Conservation (phyloP, 768 basidiomycete species). For the Cubamyces sp. region DNA sequence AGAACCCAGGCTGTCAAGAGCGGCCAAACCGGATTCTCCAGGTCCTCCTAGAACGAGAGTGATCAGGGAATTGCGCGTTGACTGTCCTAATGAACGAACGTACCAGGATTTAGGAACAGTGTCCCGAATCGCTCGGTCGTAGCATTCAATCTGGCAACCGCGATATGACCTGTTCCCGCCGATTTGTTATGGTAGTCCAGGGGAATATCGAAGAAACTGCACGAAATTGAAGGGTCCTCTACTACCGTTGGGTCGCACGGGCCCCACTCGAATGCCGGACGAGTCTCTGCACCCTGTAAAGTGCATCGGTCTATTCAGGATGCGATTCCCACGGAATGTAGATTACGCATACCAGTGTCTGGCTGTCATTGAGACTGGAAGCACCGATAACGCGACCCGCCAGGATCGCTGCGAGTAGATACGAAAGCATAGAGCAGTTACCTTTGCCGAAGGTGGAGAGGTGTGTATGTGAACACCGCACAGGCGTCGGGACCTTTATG, state of each 20-base stretch:
- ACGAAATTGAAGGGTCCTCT: neutral
- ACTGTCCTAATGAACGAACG: neutral
- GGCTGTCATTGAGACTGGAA: no score
- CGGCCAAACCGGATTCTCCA: neutral
- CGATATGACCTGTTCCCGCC: neutral
- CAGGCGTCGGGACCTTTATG: no score
- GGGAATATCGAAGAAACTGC: conserved; percentile 11
- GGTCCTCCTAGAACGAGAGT: neutral
- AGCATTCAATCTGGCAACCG: neutral
- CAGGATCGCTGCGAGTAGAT: no score
- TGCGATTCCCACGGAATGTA: no score
- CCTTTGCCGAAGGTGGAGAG: no score
- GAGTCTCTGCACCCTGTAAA: no score
- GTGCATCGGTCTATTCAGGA: no score
- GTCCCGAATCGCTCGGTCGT: neutral
- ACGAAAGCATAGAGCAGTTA: no score
- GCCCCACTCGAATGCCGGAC: neutral
- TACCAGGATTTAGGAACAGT: conserved; percentile 5
- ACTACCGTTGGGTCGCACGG: conserved; percentile 6
- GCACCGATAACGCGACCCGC: no score
- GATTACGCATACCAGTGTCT: no score
- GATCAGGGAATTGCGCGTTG: neutral
- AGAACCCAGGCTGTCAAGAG: neutral
- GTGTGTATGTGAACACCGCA: no score
- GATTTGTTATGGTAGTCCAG: conserved; percentile 12